These are phyloP conservation scores for Diversispora eburnea DNA, from an alignment of 192 early-diverging fungal species.

Conservation along the genomic window DNA sequence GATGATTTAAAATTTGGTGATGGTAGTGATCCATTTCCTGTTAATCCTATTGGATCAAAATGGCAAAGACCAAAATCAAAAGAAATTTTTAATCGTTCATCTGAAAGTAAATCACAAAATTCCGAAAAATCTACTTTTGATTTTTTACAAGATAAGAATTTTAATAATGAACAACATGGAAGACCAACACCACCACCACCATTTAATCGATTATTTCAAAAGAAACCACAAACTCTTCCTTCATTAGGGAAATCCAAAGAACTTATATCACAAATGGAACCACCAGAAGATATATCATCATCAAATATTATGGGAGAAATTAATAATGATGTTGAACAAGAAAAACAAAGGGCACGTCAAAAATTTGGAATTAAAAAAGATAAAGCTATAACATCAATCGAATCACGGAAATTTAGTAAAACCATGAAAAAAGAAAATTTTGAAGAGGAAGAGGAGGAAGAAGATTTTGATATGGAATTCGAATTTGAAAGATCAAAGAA, in stretches of 20 bases:
- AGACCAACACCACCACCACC: too few relatives aligned
- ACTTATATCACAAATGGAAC: not conserved
- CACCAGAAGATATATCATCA: not conserved
- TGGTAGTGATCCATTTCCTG: too few relatives aligned
- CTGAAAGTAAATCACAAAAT: too few relatives aligned
- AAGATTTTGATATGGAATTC: not conserved
- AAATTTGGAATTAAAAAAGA: not conserved
- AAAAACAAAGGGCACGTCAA: not conserved
- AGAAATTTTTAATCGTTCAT: too few relatives aligned
- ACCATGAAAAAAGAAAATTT: not conserved
- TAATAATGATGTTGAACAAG: not conserved
- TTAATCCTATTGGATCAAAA: too few relatives aligned
- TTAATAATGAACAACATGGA: too few relatives aligned
- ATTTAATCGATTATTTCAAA: not conserved
- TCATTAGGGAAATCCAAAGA: not conserved
- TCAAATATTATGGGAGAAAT: not conserved
- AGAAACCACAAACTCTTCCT: not conserved
- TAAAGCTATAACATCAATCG: not conserved
- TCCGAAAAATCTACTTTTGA: too few relatives aligned
- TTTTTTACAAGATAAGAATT: too few relatives aligned
- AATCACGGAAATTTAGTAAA: not conserved
- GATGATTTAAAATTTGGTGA: too few relatives aligned
- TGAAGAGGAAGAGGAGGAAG: not conserved
- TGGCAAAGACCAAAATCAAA: too few relatives aligned
- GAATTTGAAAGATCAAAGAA: not conserved